Percentiles rank a stretch among this genome's conserved stretches.
These are phyloP conservation scores for Botryosphaeria dothidea DNA, from an alignment of 2,329 filamentous ascomycete genomes.

Conservation along the genomic window DNA sequence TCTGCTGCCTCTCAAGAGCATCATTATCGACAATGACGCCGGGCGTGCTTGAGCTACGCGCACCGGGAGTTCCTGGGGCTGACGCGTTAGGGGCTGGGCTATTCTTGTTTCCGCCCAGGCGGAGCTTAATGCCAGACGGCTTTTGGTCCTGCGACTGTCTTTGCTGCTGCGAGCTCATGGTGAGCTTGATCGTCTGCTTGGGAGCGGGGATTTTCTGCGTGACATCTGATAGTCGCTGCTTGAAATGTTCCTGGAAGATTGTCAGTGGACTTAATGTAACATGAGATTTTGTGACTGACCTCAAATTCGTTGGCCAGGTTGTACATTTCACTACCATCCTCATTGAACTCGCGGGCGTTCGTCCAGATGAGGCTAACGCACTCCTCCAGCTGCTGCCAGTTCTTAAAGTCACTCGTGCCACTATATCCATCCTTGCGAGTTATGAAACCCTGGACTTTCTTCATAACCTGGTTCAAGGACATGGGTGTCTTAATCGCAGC, in stretches of 20 bases:
- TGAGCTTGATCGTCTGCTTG: constrained; percentile 79
- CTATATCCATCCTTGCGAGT: constrained; percentile 62
- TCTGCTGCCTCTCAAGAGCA: constrained; percentile 54
- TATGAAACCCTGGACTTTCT: constrained; percentile 71
- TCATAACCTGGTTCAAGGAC: constrained; percentile 75
- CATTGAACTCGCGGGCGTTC: constrained; percentile 87
- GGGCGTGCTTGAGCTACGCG: constrained; percentile 44
- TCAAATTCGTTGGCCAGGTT: constrained; percentile 76
- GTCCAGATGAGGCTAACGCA: constrained; percentile 80
- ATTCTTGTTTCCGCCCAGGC: constrained; percentile 56
- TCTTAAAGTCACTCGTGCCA: constrained; percentile 70
- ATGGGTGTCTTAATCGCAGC: constrained; percentile 78
- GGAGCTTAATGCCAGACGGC: constrained; percentile 61
- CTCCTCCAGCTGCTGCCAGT: constrained; percentile 79
- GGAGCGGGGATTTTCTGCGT: constrained; percentile 73
- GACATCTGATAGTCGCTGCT: constrained; percentile 68
- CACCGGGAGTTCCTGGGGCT: constrained; percentile 39
- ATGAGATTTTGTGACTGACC: constrained; percentile 51
- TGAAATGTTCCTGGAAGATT: constrained; percentile 64
- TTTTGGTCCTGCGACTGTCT: constrained; percentile 37
- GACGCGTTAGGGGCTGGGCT: constrained; percentile 34
- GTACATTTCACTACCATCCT: constrained; percentile 85
- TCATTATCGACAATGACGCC: constrained; percentile 57
- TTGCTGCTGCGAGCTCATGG: constrained; percentile 46
- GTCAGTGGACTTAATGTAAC: neutral